Base-by-base conservation (phyloP, 345 rosid genomes). In the Adansonia digitata region DNA sequence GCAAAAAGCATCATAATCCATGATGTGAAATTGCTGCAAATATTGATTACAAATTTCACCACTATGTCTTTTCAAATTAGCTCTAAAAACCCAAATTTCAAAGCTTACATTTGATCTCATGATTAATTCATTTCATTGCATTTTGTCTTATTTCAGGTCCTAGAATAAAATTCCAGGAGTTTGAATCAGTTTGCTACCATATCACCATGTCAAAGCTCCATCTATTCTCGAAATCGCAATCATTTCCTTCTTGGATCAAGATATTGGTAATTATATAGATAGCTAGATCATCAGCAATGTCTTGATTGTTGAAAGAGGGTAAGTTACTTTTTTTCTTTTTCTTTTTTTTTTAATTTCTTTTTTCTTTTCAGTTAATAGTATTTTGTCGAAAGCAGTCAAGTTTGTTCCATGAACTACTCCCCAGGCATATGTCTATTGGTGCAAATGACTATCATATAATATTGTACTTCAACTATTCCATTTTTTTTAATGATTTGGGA, bases 301-400 rank as follows among this genome's bases (percentile, higher is more conserved):
- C 56, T 71, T 74, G 49, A 61, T 60, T 67, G 71, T 75, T 73
- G 52, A 35, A 72, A 72, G 76, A 65, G 67, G 77, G 85, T 84
- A 81, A 84, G 87, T 82, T 60, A 13, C 55, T 56, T 74, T 52
- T 66, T 66, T 48, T 63, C 17, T 34, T 5, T 20, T 49, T 49
- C 22, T 49, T 11, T 60, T 57, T 22, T 67, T 49, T 1, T 45
- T 40, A 40, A 42, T 7, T 24, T 78, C 64, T 14, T 40, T 6
- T 67, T 3, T 39, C 18, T 56, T 55, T 75, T 27, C n/a, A n/a
- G 53, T 60, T 31, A 35, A 13, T 45, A 13, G 62, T 49, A 34
- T 71, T 42, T 71, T 52, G 46, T 63, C 60, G n/a, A 40, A 22
- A 48, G 63, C 42, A 65, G 29, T 31, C n/a, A 77, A 61, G 79